Base-by-base conservation (phyloP, 768 basidiomycete species). In the Neoboletus brunneissimus region DNA sequence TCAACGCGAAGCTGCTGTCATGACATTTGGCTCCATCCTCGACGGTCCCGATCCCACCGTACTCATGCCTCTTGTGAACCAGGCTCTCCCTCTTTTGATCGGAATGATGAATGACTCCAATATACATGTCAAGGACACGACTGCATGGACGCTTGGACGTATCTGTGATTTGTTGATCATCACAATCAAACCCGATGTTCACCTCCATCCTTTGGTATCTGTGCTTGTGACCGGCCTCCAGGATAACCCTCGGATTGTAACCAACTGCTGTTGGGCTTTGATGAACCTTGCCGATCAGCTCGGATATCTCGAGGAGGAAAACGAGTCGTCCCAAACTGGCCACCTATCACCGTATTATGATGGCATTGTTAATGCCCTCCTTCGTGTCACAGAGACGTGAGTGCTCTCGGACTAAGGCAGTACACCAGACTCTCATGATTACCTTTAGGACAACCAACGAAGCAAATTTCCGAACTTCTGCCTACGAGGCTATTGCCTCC, bases 11-110 rank as follows among this genome's bases (percentile, higher is more conserved):
- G 97, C 97, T 0, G 96, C 95, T 6, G 87, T 98, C 54, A 99
- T 98, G 95, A 87, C 95, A 20, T 99, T 98, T 65, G 96, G 96
- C 43, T 95, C 93, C 0, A 98, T 99, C 65, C 83, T 98, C 31
- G 96, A 98, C 60, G 97, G 97, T 2, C 97, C 97, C 4, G 94
- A 98, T 67, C 89, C 94, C 12, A 72, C 76, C 34, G 87, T 94
- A 27, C 84, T 99, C 49, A 88, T 86, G 22, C 93, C 94, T 34
- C 86, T 99, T 43, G 94, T 97, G 60, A 84, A 89, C 60, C 94
- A 98, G 71, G 97, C 97, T 1, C 80, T 99, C 13, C 93, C 93
- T 6, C 86, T 95, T 40, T 81, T 99, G 47, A 94, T 98, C 67
- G 86, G 87, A 63, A 96, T 97, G 94, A 96, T 98, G 92, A 79